These are phyloP conservation scores for Sicyos edulis DNA, from an alignment of 306 rosid species.

Conservation along the genomic window DNA sequence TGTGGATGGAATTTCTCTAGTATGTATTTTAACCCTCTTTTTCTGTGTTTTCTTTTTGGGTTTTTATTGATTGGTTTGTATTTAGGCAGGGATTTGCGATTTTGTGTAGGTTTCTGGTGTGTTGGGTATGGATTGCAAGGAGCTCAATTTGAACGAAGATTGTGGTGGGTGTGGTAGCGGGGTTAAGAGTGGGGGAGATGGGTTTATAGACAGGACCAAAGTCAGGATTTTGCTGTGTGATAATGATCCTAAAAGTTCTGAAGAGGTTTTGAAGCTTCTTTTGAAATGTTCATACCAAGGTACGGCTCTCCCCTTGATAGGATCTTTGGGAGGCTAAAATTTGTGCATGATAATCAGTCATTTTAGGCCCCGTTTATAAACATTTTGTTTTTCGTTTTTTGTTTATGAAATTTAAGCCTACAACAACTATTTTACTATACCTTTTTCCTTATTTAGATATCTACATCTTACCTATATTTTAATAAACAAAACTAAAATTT, in stretches of 20 bases:
- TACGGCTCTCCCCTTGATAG: constrained; percentile 10
- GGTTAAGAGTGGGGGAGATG: constrained; percentile 45
- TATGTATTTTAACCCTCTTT: constrained; percentile 17
- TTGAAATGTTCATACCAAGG: constrained; percentile 88
- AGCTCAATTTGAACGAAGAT: constrained; percentile 50
- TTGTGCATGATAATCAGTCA: not conserved
- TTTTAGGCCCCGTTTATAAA: too few relatives aligned
- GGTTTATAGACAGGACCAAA: constrained; percentile 82
- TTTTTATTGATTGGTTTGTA: constrained; percentile 12
- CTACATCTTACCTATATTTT: too few relatives aligned
- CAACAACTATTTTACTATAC: too few relatives aligned
- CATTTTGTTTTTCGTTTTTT: too few relatives aligned
- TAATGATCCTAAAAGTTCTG: constrained; percentile 63
- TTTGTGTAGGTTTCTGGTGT: constrained; percentile 11
- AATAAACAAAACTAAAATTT: too few relatives aligned
- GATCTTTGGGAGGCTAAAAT: not conserved
- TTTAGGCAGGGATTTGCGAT: not conserved
- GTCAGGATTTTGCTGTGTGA: constrained; percentile 92
- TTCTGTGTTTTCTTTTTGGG: not conserved
- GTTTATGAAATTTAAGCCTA: too few relatives aligned
- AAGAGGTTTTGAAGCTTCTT: constrained; percentile 76
- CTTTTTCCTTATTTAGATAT: too few relatives aligned
- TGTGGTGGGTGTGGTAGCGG: constrained; percentile 25
- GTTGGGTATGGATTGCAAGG: constrained; percentile 45
- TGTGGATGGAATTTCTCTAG: constrained; percentile 28